phyloP scores from a whole-genome alignment of 2,329 filamentous ascomycete genomes.

The Cordyceps tenuipes region DNA sequence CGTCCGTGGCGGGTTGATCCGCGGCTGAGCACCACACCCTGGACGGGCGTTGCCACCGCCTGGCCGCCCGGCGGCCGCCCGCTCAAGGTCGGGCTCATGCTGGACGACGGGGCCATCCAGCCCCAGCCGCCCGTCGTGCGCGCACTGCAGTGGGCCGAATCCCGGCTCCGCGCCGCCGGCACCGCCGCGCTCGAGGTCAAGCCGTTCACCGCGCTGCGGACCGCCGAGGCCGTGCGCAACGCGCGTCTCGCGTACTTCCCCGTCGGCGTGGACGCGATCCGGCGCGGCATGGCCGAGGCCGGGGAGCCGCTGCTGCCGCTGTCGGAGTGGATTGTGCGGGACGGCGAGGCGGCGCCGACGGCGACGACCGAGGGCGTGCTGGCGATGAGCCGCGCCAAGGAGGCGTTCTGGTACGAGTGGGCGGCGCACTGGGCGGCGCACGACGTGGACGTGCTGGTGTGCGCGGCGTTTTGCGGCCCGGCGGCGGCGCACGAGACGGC shows the following conservation, averaged over 20 bases:
- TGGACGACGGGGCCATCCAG: conserved; percentile 27
- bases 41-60: conserved; percentile 20
- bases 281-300: conserved; percentile 24
- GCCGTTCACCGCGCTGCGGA: conserved; percentile 24
- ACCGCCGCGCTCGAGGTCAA: conserved; percentile 26
- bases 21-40: conserved; percentile 22
- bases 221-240: conserved; percentile 21
- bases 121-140: conserved; percentile 30
- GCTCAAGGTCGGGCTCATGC: conserved; percentile 36
- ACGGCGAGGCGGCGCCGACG: conserved; percentile 21
- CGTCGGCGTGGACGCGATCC: conserved; percentile 28
- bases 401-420: conserved; percentile 25
- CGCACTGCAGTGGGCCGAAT: conserved; percentile 27
- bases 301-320: conserved; percentile 38
- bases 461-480: conserved; percentile 29
- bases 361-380: conserved; percentile 18
- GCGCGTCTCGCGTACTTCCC: conserved; percentile 38
- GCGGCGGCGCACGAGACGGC: conserved; percentile 29
- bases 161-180: conserved; percentile 15
- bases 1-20: conserved; percentile 25
- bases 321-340: conserved; percentile 31
- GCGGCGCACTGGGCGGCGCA: conserved; percentile 26
- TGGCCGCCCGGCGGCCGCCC: not conserved
- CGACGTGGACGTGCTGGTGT: conserved; percentile 29
- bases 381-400: conserved; percentile 20